These are phyloP conservation scores for Obelidium mucronatum DNA, from an alignment of 192 early-diverging fungal genomes.

Conservation along the genomic window DNA sequence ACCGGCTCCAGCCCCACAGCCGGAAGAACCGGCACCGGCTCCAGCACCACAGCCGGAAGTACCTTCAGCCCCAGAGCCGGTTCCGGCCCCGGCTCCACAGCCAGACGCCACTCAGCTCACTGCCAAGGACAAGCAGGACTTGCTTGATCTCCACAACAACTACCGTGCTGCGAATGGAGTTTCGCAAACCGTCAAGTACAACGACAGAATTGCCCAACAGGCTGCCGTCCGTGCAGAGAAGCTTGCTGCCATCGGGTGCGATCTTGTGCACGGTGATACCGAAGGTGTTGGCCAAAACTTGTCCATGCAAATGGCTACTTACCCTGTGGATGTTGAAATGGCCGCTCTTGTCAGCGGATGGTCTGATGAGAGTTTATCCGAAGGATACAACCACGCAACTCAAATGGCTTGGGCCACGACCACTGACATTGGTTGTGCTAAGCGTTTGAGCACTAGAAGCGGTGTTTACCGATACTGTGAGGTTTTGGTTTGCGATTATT, in stretches of 20 bases:
- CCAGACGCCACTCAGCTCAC: conserved; percentile 12
- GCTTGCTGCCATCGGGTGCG: conserved; percentile 1
- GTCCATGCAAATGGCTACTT: not conserved
- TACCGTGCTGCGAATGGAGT: conserved; percentile 11
- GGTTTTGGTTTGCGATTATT: conserved; percentile 22
- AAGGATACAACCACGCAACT: conserved; percentile 22
- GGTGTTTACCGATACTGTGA: conserved; percentile 8
- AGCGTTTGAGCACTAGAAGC: not conserved
- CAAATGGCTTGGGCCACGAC: conserved; percentile 32
- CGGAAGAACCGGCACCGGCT: not conserved
- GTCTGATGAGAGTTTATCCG: not conserved
- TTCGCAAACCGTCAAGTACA: not conserved
- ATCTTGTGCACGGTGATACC: conserved; percentile 6
- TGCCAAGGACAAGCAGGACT: not conserved
- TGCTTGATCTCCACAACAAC: conserved; percentile 19
- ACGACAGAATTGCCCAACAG: not conserved
- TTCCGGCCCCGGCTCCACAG: not conserved
- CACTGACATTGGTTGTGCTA: conserved; percentile 22
- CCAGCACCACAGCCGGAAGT: conserved; percentile 10
- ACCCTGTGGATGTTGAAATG: not conserved
- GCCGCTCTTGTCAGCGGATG: conserved; percentile 2
- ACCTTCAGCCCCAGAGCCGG: not conserved
- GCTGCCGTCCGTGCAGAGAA: not conserved
- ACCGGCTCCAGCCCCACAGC: conserved; percentile 10
- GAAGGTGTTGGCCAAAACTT: conserved; percentile 1